These are phyloP conservation scores for Voacanga thouarsii DNA, from an alignment of 257 asterid genomes.

Conservation along the genomic window DNA sequence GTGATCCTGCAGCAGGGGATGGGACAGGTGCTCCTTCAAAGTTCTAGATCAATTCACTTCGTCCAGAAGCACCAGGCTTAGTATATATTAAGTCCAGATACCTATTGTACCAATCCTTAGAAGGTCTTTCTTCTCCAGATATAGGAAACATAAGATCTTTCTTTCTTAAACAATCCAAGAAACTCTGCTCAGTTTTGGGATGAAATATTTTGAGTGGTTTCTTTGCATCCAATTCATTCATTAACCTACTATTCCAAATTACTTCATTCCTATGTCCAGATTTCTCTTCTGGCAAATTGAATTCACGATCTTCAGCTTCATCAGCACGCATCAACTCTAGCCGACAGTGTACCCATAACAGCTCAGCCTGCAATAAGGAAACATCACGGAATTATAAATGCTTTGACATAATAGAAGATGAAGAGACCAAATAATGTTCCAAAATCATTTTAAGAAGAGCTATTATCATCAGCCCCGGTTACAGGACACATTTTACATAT, in stretches of 20 bases:
- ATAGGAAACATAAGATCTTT: constrained; percentile 29
- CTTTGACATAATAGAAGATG: constrained; percentile 17
- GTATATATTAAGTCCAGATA: constrained; percentile 37
- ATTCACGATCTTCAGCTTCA: constrained; percentile 39
- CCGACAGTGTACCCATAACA: constrained; percentile 50
- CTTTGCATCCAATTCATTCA: constrained; percentile 26
- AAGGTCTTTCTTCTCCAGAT: constrained; percentile 40
- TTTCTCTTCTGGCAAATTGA: constrained; percentile 21
- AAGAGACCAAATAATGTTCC: constrained; percentile 5
- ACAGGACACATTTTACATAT: not conserved
- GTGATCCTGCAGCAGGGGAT: constrained; percentile 26
- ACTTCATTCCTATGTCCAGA: constrained; percentile 21
- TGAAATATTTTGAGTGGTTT: constrained; percentile 25
- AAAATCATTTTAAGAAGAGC: not conserved
- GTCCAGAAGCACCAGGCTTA: constrained; percentile 32
- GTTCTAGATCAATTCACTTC: constrained; percentile 50
- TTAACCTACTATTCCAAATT: constrained; percentile 22
- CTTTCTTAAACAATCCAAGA: constrained; percentile 53
- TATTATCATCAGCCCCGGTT: not conserved
- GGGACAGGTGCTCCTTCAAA: constrained; percentile 57
- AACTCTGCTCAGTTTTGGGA: constrained; percentile 49
- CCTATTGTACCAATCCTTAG: constrained; percentile 39
- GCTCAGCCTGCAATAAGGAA: constrained; percentile 63
- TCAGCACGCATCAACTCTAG: constrained; percentile 48
- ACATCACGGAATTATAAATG: constrained; percentile 20